Evolutionary conservation across 1,284 basidiomycete species (phyloP), one percentile per base, ranked within the genome.

Genomic region (Tylopilus orsonianus): DNA sequence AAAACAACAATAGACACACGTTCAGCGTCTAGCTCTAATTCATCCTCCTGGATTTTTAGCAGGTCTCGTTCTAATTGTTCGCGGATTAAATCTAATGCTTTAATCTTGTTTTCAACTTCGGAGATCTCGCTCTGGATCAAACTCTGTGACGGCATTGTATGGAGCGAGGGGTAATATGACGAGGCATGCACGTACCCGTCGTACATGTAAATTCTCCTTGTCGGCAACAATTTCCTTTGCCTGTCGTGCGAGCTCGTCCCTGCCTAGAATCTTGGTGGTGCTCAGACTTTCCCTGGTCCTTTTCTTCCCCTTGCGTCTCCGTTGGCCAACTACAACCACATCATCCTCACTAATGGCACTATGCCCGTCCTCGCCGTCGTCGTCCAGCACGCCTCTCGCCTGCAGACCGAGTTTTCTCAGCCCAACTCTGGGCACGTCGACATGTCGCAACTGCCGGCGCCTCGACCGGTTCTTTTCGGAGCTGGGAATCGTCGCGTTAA

Each of bases 1-100:
- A 32, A 30, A 39, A 43, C 53, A 18, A 26, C 42, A n/a, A 24
- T 0, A 10, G 26, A 75, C 87, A 59, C 61, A 93, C 90, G 71
- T 71, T 97, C 96, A 57, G 97, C 96, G 61, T 97, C 91, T 26
- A 99, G 73, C 65, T 98, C 96, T 26, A 99, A 74, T 59, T 97
- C 94, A 57, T 98, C 95, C 64, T 99, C 97, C 52, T 95, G 90
- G 45, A 98, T 68, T 59, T 82, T 88, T 32, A 99, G 70, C 20
- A 99, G 75, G 62, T 93, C 87, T 40, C 85, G 78, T 64, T 95
- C 88, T 18, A 99, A 75, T 53, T 87, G 87, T 7, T 81, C 75
- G 52, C 93, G 80, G 53, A 97, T 90, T 22, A 75, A 78, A 59
- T 95, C 91, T 38, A 99, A 74, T 18, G 86, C 83, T 50, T 87